Base-by-base conservation (phyloP, 768 basidiomycete species). In the Glaciozyma antarctica region DNA sequence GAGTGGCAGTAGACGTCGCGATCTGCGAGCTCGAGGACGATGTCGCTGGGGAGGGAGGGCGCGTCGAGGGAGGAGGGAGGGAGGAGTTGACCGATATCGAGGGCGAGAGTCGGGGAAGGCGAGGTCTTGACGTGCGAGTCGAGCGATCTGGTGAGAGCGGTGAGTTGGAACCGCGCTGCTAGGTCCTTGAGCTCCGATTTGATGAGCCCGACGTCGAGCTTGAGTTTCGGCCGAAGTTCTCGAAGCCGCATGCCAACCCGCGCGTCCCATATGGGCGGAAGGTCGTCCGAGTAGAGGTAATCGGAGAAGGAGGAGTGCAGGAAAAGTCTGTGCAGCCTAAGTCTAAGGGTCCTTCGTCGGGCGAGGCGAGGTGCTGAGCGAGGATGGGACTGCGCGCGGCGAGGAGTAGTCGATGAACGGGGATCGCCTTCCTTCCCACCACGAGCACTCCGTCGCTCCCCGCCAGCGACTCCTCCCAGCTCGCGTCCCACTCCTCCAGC, bases 241-340 rank as follows among this genome's bases (percentile, higher is more conserved):
- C 80, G 78, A 3, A 86, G 76, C 1, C 77, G 75, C 0, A 77
- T 69, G 7, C 77, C 80, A 16, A 88, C 80, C 22, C 90, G 83
- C 17, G 81, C 79, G 74, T 98, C 92, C 89, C 91, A 93, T 19
- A 92, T 75, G 0, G 89, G 85, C 16, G 89, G 78, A 2, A 93
- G 76, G 48, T 85, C 82, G 75, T 99, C 94, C 1, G 88, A 82
- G 76, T 97, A 97, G n/a, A 97, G 76, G 73, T 91, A 97, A 28
- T 85, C n/a, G 81, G 24, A 95, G 75, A 24, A 97, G 78, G 26
- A 94, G 80, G 21, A 95, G 81, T 21, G 86, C 76, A n/a, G 0
- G 89, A 78, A 10, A 93, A 77, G 0, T 86, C 80, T 53, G 84
- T 82, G 66, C 83, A 83, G 2, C 83, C 73, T 52, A 94, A 71